Evolutionary conservation across 495 filamentous ascomycete genomes (phyloP).

Genomic region (Oidiodendron maius): DNA sequence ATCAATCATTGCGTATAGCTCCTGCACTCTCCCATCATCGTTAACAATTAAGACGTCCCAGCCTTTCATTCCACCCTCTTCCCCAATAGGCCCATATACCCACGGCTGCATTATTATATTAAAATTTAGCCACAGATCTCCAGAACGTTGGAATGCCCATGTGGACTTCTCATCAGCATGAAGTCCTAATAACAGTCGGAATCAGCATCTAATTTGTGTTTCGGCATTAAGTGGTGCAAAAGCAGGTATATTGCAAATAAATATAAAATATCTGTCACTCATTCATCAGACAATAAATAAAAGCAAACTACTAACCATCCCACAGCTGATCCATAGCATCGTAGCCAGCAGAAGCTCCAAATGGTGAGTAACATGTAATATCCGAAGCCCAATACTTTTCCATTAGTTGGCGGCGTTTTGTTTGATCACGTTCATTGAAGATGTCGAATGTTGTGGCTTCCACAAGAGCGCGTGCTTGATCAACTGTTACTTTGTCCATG

Average conservation of each 20-base stretch:
- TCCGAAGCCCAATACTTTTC: slow-evolving; percentile 2
- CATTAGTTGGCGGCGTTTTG: slow-evolving; percentile 3
- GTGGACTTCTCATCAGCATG: slow-evolving; percentile 3
- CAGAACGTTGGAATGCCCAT: slow-evolving; percentile 1
- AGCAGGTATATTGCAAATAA: not conserved
- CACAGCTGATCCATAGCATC: slow-evolving; percentile 1
- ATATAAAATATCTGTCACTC: not conserved
- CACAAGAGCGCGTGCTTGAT: slow-evolving; percentile 3
- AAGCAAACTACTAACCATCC: slow-evolving; percentile 1
- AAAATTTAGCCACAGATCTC: slow-evolving; percentile 4
- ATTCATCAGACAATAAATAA: not conserved
- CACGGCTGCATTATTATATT: slow-evolving; percentile 7
- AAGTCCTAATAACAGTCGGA: not conserved
- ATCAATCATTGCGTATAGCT: slow-evolving; percentile 1
- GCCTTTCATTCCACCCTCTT: not conserved
- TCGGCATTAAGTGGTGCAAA: not conserved
- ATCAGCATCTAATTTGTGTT: not conserved
- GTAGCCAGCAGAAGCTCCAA: slow-evolving; percentile 2
- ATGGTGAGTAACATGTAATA: slow-evolving; percentile 4
- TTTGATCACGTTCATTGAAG: slow-evolving; percentile 4
- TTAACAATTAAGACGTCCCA: slow-evolving; percentile 5
- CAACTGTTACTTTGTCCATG: not conserved
- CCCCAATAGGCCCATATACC: not conserved
- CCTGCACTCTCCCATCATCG: slow-evolving; percentile 1
- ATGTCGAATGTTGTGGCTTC: slow-evolving; percentile 2